Evolutionary conservation across 2,329 filamentous ascomycete genomes (phyloP), one percentile per base, ranked within the genome.

Genomic region (Pseudocercospora musae): DNA sequence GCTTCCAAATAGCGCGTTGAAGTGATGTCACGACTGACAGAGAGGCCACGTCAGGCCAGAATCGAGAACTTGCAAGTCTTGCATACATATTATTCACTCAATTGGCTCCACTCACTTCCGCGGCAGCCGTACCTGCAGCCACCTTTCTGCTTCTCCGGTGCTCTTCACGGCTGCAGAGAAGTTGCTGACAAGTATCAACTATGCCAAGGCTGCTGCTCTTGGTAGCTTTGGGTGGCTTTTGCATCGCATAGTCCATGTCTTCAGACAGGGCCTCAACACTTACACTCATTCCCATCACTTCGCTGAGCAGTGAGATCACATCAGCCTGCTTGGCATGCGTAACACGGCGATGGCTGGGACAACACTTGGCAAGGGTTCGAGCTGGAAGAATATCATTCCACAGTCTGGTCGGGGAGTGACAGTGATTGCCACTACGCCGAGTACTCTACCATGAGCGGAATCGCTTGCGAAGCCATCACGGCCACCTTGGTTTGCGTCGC

Each of bases 111-210:
- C 21, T 27, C 15, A 25, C 15, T 52, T 52, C 48, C 48, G 48
- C 48, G n/a, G 48, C 15, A 52, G n/a, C 48, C 48, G 48, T 52
- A 52, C 48, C 48, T 52, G 48, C 48, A 52, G 48, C 48, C 48
- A 52, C 48, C 7, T 27, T 52, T 23, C 10, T n/a, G 48, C 15
- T 27, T 52, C n/a, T 52, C 48, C 48, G 48, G 18, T n/a, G 5
- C 37, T 40, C 15, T 40, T 40, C 37, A 33, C 37, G 18, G 37
- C 37, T 40, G 37, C 37, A 40, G 37, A 40, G 37, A 40, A 40
- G 37, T 40, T 40, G n/a, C n/a, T n/a, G n/a, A n/a, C n/a, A n/a
- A n/a, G n/a, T n/a, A n/a, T n/a, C n/a, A n/a, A n/a, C n/a, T n/a
- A n/a, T n/a, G n/a, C n/a, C n/a, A n/a, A n/a, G n/a, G n/a, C n/a